Base-by-base conservation (phyloP, 306 rosid genomes). In the Clitoria ternatea region DNA sequence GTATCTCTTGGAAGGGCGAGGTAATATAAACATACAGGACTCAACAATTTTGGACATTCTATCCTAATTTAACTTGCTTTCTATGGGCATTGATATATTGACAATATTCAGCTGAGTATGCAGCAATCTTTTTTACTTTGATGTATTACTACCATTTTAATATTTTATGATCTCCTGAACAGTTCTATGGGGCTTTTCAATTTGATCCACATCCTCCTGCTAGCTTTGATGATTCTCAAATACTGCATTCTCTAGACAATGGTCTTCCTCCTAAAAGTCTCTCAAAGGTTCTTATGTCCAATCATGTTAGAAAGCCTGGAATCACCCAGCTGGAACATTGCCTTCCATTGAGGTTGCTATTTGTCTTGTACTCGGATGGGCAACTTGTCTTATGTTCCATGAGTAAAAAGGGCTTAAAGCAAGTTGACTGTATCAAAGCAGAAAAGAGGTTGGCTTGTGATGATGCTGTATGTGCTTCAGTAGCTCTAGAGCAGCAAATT, bases 1-100 rank as follows among this genome's bases (percentile, higher is more conserved):
- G 89, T 69, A 83, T 94, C 71, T 90, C 98, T 36, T 94, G 98
- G 98, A 94, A 94, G 85, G 95, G 94, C 60, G 97, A 90, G 97
- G 98, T 94, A 93, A 78, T 74, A 49, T 55, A 62, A 39, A 69
- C 69, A 50, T 56, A 56, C 54, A 57, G 6, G 12, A 45, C 12
- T 70, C 14, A 69, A 17, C 49, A 74, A 40, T 70, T 56, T 35
- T 74, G 40, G 40, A 12, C 64, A 47, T 30, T 78, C 11, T 70
- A 62, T 37, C 79, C 72, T 14, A 60, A 33, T 73, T 59, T 18
- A 26, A 26, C 50, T 30, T 52, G n/a, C 61, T 66, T 69, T 49
- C 37, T 60, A 27, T 22, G 39, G 48, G 68, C 23, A n/a, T 47
- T 69, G 63, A 29, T 77, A 20, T 23, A 50, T 20, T 67, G 43